Evolutionary conservation across 2,329 filamentous ascomycete genomes (phyloP), one percentile per base, ranked within the genome.

Genomic region (Fusarium chaquense): DNA sequence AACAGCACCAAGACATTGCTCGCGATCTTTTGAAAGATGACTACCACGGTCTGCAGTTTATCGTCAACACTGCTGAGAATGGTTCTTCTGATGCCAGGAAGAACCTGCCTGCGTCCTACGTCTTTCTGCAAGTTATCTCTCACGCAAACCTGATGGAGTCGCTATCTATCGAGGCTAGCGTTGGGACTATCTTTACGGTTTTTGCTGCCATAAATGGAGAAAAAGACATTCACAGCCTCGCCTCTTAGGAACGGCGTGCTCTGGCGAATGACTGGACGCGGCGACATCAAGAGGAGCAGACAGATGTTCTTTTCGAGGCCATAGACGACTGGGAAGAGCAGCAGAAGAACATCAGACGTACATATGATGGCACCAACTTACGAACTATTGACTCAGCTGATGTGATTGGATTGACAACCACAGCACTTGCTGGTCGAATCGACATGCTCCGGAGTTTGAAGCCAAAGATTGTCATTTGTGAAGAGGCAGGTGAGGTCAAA

Each of bases 401-500:
- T 4, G 80, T 90, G 4, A 82, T 91, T 36, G 87, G 87, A 0
- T 76, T 89, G 1, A 90, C 87, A 0, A 90, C 88, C 0, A 86
- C 84, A 0, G 85, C 86, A 0, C 76, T 90, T 1, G 87, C 88
- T 0, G 76, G 78, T n/a, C 82, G 85, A 13, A 76, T 87, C 80
- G 0, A 72, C 82, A 3, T 71, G 47, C 76, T 90, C 0, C 79
- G 81, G 13, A 80, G 80, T 10, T 57, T 89, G 4, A 72, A 75
- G 4, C 77, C 79, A 20, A 89, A 89, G 65, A 82, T 89, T 0
- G 73, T 91, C 5, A 76, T 91, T 1, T 89, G 86, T 28, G 89
- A 91, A 73, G 89, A 92, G 69, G 89, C 89, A 1, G 89, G 84
- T 0, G 89, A 92, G 62, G 84, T 91, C 0, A 79, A 90, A 49